A percentile compares a stretch with the other conserved stretches of the same genome.
phyloP scores from a whole-genome alignment of 1,284 basidiomycete genomes.

The Boletus smithii region DNA sequence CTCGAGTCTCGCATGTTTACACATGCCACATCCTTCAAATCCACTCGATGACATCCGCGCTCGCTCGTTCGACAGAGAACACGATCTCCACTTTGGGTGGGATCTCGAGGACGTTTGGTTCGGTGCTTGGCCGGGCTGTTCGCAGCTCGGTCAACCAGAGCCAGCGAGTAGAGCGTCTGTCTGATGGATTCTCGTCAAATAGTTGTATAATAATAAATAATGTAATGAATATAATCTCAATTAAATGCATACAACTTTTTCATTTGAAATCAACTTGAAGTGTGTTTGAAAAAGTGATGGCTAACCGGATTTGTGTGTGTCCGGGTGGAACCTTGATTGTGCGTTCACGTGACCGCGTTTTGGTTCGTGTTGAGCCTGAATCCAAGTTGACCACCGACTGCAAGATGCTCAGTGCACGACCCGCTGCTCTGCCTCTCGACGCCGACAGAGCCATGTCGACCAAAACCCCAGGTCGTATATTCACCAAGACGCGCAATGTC shows the following conservation, averaged over 20 bases:
- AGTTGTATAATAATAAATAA: no score
- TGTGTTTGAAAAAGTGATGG: no score
- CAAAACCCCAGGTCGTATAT: conserved; percentile 49
- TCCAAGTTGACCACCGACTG: conserved; percentile 5
- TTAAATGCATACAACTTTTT: no score
- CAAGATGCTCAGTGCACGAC: conserved; percentile 28
- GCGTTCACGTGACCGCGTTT: conserved; percentile 27
- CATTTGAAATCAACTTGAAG: not conserved
- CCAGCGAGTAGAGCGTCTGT: conserved; percentile 67
- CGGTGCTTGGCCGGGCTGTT: conserved; percentile 35
- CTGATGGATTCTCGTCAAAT: conserved; percentile 82
- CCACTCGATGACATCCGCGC: conserved; percentile 38
- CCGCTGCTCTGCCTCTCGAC: conserved; percentile 41
- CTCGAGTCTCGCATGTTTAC: conserved; percentile 85
- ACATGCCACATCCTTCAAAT: conserved; percentile 78
- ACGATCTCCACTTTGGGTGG: conserved; percentile 38
- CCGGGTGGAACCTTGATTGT: not conserved
- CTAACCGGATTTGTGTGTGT: no score
- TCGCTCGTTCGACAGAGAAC: conserved; percentile 76
- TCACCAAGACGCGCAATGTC: conserved; percentile 37
- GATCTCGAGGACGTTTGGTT: conserved; percentile 74
- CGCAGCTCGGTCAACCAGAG: conserved; percentile 37
- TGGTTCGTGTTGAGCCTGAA: conserved; percentile 25
- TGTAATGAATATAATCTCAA: no score
- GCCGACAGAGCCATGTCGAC: conserved; percentile 31